Percentiles rank a stretch among this genome's conserved stretches.
Conservation (phyloP, 2,329 filamentous ascomycete genomes). For the Pleurostoma richardsiae region DNA sequence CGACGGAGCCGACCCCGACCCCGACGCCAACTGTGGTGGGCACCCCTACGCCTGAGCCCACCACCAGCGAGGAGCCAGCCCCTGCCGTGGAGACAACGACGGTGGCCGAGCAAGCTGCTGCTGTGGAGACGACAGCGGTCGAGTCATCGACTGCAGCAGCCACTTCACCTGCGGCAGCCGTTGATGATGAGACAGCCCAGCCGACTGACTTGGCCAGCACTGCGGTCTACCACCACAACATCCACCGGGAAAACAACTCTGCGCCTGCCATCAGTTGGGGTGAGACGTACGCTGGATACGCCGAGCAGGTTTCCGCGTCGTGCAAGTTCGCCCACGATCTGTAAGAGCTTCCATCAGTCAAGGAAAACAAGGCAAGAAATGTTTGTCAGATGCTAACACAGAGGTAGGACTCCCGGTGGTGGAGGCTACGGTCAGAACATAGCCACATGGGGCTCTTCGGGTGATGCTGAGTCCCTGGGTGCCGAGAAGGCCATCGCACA, state of each 20-base stretch:
- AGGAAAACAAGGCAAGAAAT: conserved; percentile 22
- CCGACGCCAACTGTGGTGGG: conserved; percentile 1
- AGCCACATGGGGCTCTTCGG: conserved; percentile 53
- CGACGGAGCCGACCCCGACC: conserved; percentile 5
- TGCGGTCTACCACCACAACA: conserved; percentile 73
- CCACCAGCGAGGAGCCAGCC: conserved; percentile 19
- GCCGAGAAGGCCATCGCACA: conserved; percentile 52
- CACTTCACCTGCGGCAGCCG: conserved; percentile 2
- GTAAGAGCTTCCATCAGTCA: conserved; percentile 44
- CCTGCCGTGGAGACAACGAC: conserved; percentile 14
- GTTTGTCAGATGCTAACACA: neutral
- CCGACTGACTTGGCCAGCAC: conserved; percentile 23
- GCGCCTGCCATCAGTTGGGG: conserved; percentile 62
- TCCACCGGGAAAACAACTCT: conserved; percentile 80
- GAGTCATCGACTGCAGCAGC: conserved; percentile 15
- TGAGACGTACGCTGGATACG: conserved; percentile 56
- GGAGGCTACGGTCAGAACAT: conserved; percentile 89
- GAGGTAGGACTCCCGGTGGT: conserved; percentile 43
- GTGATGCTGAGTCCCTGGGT: conserved; percentile 39
- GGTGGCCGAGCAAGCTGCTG: conserved; percentile 20
- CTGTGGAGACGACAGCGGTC: conserved; percentile 23
- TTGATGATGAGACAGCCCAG: conserved; percentile 9
- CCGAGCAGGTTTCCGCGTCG: conserved; percentile 54
- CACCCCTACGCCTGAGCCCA: conserved; percentile 15
- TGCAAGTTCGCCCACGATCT: conserved; percentile 74